phyloP scores from a whole-genome alignment of 495 filamentous ascomycete genomes.

The Jackrogersella minutella region DNA sequence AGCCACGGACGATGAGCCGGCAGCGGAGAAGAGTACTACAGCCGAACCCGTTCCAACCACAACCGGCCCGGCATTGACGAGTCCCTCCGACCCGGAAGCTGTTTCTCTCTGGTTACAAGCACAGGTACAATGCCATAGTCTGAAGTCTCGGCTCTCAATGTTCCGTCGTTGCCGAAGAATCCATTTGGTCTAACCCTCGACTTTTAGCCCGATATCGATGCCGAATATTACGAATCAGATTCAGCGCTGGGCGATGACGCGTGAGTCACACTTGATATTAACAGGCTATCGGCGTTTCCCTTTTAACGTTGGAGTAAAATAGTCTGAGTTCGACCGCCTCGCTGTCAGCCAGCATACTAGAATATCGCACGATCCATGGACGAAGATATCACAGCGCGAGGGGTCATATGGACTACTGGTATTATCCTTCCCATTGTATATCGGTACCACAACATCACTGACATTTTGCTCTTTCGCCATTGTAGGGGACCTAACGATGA shows the following conservation, averaged over 20 bases:
- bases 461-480: neutral
- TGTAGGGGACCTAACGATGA: conserved; percentile 51
- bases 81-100: conserved; percentile 25
- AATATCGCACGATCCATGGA: conserved; percentile 53
- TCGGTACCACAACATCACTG: neutral
- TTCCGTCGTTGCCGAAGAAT: neutral
- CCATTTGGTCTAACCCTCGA: neutral
- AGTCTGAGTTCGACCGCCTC: conserved; percentile 52
- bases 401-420: conserved; percentile 46
- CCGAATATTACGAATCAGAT: conserved; percentile 42
- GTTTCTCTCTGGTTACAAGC: conserved; percentile 39
- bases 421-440: neutral
- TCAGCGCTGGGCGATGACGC: conserved; percentile 46
- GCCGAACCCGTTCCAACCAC: neutral
- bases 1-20: conserved; percentile 1
- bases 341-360: conserved; percentile 52
- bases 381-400: conserved; percentile 50
- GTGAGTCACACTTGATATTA: no score
- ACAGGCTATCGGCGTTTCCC: no score
- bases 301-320: conserved; percentile 4
- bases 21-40: neutral
- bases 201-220: conserved; percentile 16
- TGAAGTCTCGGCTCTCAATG: neutral
- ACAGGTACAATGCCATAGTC: conserved; percentile 15
- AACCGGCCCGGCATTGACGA: conserved; percentile 8